These are phyloP conservation scores for Arabis hirsuta DNA, from an alignment of 345 rosid genomes.

Conservation along the genomic window DNA sequence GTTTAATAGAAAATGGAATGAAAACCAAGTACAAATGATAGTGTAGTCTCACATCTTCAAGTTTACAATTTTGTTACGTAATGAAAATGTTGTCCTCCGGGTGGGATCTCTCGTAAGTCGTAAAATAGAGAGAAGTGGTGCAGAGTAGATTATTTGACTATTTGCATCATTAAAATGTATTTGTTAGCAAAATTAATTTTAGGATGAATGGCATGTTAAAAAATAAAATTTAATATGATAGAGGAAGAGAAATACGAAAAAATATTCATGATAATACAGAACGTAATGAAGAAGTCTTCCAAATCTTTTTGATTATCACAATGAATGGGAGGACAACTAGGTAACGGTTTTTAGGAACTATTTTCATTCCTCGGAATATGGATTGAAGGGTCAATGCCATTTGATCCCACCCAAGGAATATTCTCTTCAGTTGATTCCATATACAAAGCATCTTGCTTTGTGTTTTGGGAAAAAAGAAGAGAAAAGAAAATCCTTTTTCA, in stretches of 20 bases:
- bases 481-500: slow-evolving; percentile 23
- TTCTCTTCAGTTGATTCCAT: slow-evolving; percentile 36
- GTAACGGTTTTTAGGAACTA: background rate
- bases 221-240: background rate
- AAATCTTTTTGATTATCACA: background rate
- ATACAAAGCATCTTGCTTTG: slow-evolving; percentile 38
- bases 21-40: no score
- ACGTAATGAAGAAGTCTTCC: background rate
- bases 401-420: slow-evolving; percentile 35
- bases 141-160: background rate
- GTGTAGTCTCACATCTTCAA: no score
- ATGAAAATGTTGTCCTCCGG: no score
- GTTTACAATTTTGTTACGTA: no score
- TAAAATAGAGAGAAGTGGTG: no score
- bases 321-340: background rate
- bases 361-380: background rate
- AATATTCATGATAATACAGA: background rate
- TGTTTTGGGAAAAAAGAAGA: slow-evolving; percentile 21
- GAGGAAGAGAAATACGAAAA: background rate
- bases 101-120: no score
- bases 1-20: no score
- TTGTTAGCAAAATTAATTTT: background rate
- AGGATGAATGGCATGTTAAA: background rate
- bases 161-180: background rate
- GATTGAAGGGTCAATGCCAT: slow-evolving; percentile 34